phyloP scores from a whole-genome alignment of 2,329 filamentous ascomycete species.

The Venturia nashicola region DNA sequence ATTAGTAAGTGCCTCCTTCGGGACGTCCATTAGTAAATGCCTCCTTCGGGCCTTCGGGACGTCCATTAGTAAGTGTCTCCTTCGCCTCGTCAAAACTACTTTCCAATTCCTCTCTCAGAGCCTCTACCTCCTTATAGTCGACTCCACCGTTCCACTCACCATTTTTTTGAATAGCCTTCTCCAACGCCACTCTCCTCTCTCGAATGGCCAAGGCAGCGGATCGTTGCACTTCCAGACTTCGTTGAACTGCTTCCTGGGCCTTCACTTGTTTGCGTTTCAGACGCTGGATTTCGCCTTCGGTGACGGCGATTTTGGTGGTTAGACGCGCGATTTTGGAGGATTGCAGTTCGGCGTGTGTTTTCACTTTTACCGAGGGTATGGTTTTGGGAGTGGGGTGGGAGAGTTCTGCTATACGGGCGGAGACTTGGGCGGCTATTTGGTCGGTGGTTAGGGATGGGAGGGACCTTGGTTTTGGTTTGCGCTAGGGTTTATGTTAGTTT shows the following conservation, averaged over 20 bases:
- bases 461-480: neutral
- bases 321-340: conserved; percentile 9
- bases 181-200: neutral
- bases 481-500: neutral
- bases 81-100: neutral
- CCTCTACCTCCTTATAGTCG: neutral
- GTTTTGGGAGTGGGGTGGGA: neutral
- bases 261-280: conserved; percentile 1
- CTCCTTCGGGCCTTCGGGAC: neutral
- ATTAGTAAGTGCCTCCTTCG: neutral
- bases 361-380: conserved; percentile 5
- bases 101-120: neutral
- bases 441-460: neutral
- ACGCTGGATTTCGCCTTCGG: conserved; percentile 5
- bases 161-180: neutral
- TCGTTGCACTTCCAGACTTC: neutral
- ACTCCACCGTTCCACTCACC: too few species aligned
- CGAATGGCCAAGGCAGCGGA: neutral
- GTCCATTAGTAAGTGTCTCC: neutral
- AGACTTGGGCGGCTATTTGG: conserved; percentile 4
- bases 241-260: neutral
- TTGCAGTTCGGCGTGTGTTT: conserved; percentile 2
- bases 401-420: conserved; percentile 7
- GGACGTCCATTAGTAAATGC: neutral
- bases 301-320: conserved; percentile 7